These are phyloP conservation scores for Ceratorhiza oryzae-sativae DNA, from an alignment of 1,284 basidiomycete species.

Conservation along the genomic window DNA sequence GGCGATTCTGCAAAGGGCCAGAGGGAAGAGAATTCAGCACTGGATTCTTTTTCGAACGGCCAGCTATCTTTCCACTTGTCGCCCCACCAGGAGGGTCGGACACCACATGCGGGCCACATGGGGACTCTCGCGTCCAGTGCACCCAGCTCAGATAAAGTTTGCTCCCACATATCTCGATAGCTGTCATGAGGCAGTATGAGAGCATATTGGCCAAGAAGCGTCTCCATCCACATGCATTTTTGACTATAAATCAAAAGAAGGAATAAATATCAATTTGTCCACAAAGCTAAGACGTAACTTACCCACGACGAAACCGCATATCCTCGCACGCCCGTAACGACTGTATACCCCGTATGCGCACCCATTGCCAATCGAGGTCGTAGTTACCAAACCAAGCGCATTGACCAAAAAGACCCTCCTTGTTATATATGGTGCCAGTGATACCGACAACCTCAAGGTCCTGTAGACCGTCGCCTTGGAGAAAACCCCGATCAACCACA, in stretches of 20 bases:
- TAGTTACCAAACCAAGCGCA: slow-evolving; percentile 28
- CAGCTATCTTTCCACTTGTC: slow-evolving; percentile 12
- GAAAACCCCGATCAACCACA: neutral
- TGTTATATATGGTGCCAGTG: slow-evolving; percentile 2
- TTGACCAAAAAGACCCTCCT: slow-evolving; percentile 29
- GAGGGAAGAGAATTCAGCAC: neutral
- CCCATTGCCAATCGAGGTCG: slow-evolving; percentile 24
- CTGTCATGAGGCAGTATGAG: neutral
- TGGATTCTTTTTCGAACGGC: slow-evolving; percentile 16
- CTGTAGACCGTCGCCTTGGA: neutral
- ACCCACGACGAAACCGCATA: neutral
- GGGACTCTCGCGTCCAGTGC: neutral
- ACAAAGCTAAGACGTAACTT: neutral
- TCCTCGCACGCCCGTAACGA: neutral
- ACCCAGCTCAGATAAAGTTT: neutral
- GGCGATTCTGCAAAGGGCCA: neutral
- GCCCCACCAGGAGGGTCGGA: neutral
- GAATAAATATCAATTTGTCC: neutral
- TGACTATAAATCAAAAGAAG: neutral
- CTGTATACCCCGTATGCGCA: neutral
- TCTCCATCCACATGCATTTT: slow-evolving; percentile 3
- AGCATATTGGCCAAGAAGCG: slow-evolving; percentile 5
- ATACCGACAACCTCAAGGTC: slow-evolving; percentile 4
- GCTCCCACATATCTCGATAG: slow-evolving; percentile 2
- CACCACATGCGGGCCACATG: neutral